Conservation (phyloP, 352 stramenopile genomes). For the Phytophthora tentaculata region DNA sequence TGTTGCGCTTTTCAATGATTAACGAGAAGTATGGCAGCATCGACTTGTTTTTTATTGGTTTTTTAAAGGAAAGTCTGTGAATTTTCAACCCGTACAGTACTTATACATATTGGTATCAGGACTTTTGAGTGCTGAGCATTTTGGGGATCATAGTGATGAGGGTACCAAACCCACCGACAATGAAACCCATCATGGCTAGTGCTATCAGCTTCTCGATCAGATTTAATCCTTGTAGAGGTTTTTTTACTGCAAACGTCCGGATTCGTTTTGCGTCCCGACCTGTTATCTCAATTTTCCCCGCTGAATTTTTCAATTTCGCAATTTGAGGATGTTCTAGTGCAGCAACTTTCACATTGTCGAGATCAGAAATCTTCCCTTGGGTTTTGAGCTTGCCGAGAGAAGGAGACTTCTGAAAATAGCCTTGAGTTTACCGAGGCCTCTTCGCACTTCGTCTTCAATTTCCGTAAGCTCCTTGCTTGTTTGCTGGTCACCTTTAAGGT, state of each 20-base stretch:
- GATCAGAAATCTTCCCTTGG: neutral
- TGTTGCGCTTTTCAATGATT: slow-evolving; percentile 3
- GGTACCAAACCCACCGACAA: neutral
- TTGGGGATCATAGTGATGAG: neutral
- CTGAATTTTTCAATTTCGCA: neutral
- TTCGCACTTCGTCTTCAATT: neutral
- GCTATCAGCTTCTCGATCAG: neutral
- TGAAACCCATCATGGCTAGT: neutral
- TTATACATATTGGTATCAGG: too few species aligned
- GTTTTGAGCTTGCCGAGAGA: neutral
- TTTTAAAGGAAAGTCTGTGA: neutral
- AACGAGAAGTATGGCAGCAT: neutral
- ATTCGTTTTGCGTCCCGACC: neutral
- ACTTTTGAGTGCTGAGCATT: neutral
- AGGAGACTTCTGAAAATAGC: neutral
- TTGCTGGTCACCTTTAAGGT: neutral
- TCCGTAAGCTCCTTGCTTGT: neutral
- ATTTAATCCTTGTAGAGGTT: neutral
- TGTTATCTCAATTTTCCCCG: neutral
- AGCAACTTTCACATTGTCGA: neutral
- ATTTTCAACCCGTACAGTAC: too few species aligned
- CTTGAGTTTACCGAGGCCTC: neutral
- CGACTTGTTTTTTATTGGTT: neutral
- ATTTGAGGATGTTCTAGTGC: neutral
- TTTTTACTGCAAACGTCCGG: neutral